Conservation (phyloP, 2,329 filamentous ascomycete genomes). For the Venturia carpophila region DNA sequence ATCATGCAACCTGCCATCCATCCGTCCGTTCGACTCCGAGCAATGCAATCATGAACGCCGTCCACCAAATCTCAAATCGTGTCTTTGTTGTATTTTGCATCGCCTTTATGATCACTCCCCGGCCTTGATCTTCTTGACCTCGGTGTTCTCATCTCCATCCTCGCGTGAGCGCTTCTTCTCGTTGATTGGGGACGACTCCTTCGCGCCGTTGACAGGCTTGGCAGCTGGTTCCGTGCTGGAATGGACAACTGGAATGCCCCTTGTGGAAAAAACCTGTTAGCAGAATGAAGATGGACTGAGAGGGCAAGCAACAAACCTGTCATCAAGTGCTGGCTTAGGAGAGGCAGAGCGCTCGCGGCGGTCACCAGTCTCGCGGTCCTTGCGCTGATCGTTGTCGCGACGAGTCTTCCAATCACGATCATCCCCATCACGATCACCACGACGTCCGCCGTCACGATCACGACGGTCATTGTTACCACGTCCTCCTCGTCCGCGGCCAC, state of each 20-base stretch:
- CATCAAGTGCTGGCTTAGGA: conserved; percentile 26
- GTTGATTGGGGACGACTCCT: conserved; percentile 18
- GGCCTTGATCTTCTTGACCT: conserved; percentile 43
- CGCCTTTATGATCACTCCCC: background rate
- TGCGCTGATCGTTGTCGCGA: conserved; percentile 27
- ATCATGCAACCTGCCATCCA: background rate
- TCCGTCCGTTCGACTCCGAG: conserved; percentile 3
- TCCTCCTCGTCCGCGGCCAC: conserved; percentile 24
- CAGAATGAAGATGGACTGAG: conserved; percentile 8
- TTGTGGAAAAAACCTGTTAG: conserved; percentile 25
- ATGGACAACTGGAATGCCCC: conserved; percentile 27
- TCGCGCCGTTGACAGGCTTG: background rate
- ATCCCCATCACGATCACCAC: conserved; percentile 19
- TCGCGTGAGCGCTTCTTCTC: conserved; percentile 20
- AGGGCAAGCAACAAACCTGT: conserved; percentile 30
- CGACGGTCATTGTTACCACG: conserved; percentile 22
- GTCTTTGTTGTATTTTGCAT: background rate
- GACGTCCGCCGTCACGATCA: conserved; percentile 15
- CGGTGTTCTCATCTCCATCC: conserved; percentile 26
- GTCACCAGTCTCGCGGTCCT: conserved; percentile 14
- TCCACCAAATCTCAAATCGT: background rate
- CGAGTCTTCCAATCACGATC: conserved; percentile 24
- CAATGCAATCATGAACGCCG: conserved; percentile 12
- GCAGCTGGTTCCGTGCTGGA: background rate
- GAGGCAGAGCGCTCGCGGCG: conserved; percentile 11